phyloP scores from a whole-genome alignment of 192 early-diverging fungal species.

The Podila epigama region DNA sequence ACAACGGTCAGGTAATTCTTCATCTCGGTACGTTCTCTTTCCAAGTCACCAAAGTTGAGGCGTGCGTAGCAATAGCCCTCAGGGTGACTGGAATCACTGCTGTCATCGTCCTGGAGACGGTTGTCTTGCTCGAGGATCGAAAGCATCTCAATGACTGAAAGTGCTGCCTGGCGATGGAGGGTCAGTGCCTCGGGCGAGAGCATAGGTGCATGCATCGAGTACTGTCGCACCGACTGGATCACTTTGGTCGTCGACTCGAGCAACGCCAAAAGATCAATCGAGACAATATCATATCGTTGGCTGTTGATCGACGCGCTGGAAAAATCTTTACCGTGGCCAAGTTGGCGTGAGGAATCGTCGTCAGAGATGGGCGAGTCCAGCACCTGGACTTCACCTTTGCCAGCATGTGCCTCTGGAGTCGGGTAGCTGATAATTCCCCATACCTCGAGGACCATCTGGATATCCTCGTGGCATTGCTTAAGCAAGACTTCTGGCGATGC shows the following conservation, averaged over 20 bases:
- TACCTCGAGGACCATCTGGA: conserved; percentile 54
- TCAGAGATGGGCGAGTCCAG: conserved; percentile 34
- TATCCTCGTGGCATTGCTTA: conserved; percentile 53
- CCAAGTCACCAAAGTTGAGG: conserved; percentile 51
- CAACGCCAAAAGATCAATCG: conserved; percentile 53
- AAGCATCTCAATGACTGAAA: conserved; percentile 58
- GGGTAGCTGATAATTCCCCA: conserved; percentile 63
- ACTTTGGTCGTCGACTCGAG: conserved; percentile 60
- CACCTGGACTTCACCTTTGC: conserved; percentile 16
- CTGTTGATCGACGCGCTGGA: conserved; percentile 21
- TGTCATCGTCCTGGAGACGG: conserved; percentile 45
- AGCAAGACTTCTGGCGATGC: conserved; percentile 52
- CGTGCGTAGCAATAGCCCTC: conserved; percentile 59
- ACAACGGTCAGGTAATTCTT: conserved; percentile 54
- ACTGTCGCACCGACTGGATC: conserved; percentile 59
- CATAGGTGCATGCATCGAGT: conserved; percentile 57
- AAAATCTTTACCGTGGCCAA: conserved; percentile 20
- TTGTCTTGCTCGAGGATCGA: conserved; percentile 54
- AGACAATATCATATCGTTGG: conserved; percentile 12
- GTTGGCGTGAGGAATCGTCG: conserved; percentile 15
- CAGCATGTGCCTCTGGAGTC: conserved; percentile 6
- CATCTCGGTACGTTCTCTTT: conserved; percentile 54
- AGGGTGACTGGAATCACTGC: conserved; percentile 25
- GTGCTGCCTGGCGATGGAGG: conserved; percentile 51
- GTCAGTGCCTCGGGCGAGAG: conserved; percentile 44